Base-by-base conservation (phyloP, 192 early-diverging fungal genomes). In the Linnemannia elongata region DNA sequence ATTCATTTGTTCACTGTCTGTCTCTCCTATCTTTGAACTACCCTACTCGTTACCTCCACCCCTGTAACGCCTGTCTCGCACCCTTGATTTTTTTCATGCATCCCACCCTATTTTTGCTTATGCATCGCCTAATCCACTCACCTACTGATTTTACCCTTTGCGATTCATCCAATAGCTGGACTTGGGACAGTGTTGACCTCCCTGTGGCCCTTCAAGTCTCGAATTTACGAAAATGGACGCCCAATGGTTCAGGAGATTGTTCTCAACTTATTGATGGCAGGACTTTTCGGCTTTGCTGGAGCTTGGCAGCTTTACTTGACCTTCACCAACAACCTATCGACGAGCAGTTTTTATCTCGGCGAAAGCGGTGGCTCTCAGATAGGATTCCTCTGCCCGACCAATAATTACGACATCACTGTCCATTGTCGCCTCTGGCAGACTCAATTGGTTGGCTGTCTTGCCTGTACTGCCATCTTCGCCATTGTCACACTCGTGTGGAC, bases 261-360 rank as follows among this genome's bases (percentile, higher is more conserved):
- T 9, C 47, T 87, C 63, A 63, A 66, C 42, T 71, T n/a, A 38
- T 27, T 87, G 39, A 74, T 87, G 27, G 7, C 80, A 6, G 47
- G 38, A 5, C 76, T 81, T 0, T 81, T 55, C n/a, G 45, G 69
- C 2, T 87, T 87, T 69, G 85, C 79, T 2, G 79, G 35, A 3
- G 85, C 76, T 3, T 87, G 85, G 85, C 85, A 87, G 30, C 66
- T 87, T 33, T 87, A 87, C 52, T 73, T 81, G 49, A 68, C 79
- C 6, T 78, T 87, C 27, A 72, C 76, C 44, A 71, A 87, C 17
- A 5, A 54, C 1, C 35, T 41, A 20, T 79, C 85, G 6, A 57
- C 10, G 22, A 52, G 52, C 30, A 9, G 4, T 1, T 60, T 60
- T n/a, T 60, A 60, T 60, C 22, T 60, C 24, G 4, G 55, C 12